Base-by-base conservation (phyloP, 306 rosid genomes). In the Dryas drummondii region DNA sequence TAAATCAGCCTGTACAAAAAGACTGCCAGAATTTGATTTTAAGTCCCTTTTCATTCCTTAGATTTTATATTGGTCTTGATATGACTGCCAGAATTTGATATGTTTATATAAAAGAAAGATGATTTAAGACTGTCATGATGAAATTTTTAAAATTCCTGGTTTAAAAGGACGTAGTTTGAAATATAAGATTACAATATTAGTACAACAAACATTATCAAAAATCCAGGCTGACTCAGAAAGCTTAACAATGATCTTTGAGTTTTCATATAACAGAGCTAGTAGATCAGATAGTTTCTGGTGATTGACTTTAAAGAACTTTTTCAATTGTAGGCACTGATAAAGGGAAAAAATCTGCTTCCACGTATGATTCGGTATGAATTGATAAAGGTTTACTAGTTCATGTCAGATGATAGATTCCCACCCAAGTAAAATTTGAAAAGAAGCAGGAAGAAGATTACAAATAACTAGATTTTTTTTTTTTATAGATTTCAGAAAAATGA, bases 21-120 rank as follows among this genome's bases (percentile, higher is more conserved):
- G 11, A 65, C 67, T 19, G 58, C 12, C 26, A 19, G 40, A 62
- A 71, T 60, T 72, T 48, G 54, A 58, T 60, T 42, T 42, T 45
- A 53, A 76, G 46, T 46, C 73, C 64, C 15, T 42, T 66, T 50
- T 19, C 60, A 49, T 52, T 7, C 11, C 40, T 79, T 26, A 4
- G 37, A 57, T 3, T 57, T 22, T 22, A 9, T 22, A 57, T 57
- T 16, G 9, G 32, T 22, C 22, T 22, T 9, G 37, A 16, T 44
- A 10, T 1, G 46, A 63, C 44, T 63, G 14, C 62, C 51, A 63
- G 49, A 49, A 49, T 12, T 40, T 49, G 10, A 15, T 54, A 15
- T 22, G 53, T 46, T 10, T 7, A 48, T 14, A 7, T 7, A 58
- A 58, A 56, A 73, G 37, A 67, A 64, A 27, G 47, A 52, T 45